These are phyloP conservation scores for Dryas alaskensis DNA, from an alignment of 306 rosid species.

Conservation along the genomic window DNA sequence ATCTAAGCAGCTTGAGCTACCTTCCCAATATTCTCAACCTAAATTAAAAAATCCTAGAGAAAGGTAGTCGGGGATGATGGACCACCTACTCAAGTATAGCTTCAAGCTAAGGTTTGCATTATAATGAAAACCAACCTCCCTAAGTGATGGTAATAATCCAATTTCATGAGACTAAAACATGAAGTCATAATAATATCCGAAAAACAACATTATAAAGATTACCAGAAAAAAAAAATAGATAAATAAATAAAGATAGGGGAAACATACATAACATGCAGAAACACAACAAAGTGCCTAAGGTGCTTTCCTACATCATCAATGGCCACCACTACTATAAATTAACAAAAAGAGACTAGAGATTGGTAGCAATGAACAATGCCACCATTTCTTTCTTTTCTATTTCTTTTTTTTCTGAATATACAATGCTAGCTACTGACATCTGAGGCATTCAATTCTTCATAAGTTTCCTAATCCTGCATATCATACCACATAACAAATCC, in stretches of 20 bases:
- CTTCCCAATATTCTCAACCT: background rate
- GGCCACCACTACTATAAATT: too few species aligned
- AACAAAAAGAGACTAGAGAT: too few species aligned
- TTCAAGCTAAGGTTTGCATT: background rate
- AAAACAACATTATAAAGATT: background rate
- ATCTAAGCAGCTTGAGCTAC: background rate
- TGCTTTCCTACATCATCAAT: background rate
- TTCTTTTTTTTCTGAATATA: background rate
- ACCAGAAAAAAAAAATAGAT: background rate
- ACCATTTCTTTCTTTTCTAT: too few species aligned
- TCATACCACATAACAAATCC: too few species aligned
- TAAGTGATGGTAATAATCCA: background rate
- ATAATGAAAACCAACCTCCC: background rate
- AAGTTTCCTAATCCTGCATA: background rate
- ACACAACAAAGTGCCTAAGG: background rate
- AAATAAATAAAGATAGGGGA: background rate
- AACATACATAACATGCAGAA: background rate
- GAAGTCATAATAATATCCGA: background rate
- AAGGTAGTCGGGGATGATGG: background rate
- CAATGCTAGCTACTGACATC: background rate
- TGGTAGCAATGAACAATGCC: too few species aligned
- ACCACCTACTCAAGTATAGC: background rate
- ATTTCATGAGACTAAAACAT: background rate
- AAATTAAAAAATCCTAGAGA: background rate
- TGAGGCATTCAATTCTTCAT: background rate